Percentiles rank a stretch among this genome's conserved stretches.
These are phyloP conservation scores for Geranomyces variabilis DNA, from an alignment of 192 early-diverging fungal species.

Conservation along the genomic window DNA sequence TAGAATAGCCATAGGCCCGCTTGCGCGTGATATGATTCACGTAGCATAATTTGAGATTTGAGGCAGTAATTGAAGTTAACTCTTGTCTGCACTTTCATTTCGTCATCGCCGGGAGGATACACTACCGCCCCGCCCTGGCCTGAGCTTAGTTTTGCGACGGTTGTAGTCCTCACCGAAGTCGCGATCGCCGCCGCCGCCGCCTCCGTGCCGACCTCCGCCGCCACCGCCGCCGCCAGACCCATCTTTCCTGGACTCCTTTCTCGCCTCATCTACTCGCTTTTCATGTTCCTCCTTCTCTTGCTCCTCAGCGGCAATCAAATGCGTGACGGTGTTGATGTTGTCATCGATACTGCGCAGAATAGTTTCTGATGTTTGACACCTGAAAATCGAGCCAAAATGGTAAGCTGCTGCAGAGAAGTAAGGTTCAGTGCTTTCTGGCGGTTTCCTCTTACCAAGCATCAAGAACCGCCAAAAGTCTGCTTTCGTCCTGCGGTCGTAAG, in stretches of 20 bases:
- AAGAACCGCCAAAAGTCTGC: conserved; percentile 58
- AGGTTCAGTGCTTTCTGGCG: background rate
- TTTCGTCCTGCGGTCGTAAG: conserved; percentile 65
- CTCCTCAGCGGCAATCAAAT: conserved; percentile 25
- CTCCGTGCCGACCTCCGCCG: background rate
- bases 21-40: too few relatives aligned
- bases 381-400: background rate
- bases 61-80: too few relatives aligned
- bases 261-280: conserved; percentile 36
- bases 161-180: background rate
- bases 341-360: conserved; percentile 56
- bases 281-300: conserved; percentile 39
- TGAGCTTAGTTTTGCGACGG: background rate
- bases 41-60: too few relatives aligned
- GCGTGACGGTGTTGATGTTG: conserved; percentile 55
- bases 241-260: conserved; percentile 35
- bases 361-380: conserved; percentile 58
- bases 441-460: conserved; percentile 56
- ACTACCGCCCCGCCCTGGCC: too few relatives aligned
- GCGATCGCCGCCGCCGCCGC: background rate
- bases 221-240: too few relatives aligned
- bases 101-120: too few relatives aligned
- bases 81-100: too few relatives aligned
- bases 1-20: background rate
- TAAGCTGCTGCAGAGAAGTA: background rate